A percentile compares a stretch with the other conserved stretches of the same genome.
Evolutionary conservation across 768 basidiomycete genomes (phyloP).

Genomic region (Pisolithus marmoratus): DNA sequence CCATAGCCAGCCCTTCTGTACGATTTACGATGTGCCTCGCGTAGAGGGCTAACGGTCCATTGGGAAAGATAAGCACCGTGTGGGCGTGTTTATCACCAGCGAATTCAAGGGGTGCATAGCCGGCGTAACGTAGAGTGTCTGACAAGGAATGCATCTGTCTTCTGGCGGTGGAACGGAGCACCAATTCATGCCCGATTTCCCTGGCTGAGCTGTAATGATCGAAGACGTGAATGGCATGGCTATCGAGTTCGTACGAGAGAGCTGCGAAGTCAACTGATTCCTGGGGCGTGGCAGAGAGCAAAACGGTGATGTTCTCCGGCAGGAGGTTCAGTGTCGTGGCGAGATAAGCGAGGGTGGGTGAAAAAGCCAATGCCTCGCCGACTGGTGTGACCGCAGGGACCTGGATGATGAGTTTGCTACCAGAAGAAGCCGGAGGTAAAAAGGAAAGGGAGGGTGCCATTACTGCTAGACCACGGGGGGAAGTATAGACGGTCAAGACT

Average conservation of each 20-base stretch:
- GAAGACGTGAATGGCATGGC: constrained; percentile 84
- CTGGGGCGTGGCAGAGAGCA: constrained; percentile 81
- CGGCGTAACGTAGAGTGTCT: constrained; percentile 47
- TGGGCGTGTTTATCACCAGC: constrained; percentile 57
- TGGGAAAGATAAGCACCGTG: constrained; percentile 65
- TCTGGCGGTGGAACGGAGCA: constrained; percentile 32
- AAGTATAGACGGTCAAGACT: constrained; percentile 73
- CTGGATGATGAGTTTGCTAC: constrained; percentile 74
- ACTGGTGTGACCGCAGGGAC: constrained; percentile 69
- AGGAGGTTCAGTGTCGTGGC: constrained; percentile 54
- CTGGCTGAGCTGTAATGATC: constrained; percentile 80
- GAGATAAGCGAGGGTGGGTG: constrained; percentile 71
- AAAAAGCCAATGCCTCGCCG: constrained; percentile 62
- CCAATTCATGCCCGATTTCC: constrained; percentile 58
- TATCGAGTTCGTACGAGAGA: constrained; percentile 66
- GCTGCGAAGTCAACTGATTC: constrained; percentile 75
- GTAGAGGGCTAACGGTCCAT: constrained; percentile 68
- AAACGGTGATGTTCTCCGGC: constrained; percentile 59
- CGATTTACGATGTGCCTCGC: constrained; percentile 47
- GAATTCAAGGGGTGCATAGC: constrained; percentile 78
- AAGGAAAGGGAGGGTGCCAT: constrained; percentile 78
- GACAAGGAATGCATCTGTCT: constrained; percentile 31
- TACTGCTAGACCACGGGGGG: constrained; percentile 73
- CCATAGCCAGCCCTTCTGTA: constrained; percentile 50
- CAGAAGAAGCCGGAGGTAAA: constrained; percentile 56